Conservation (phyloP, 179 eudicot species). For the Silene coronaria region DNA sequence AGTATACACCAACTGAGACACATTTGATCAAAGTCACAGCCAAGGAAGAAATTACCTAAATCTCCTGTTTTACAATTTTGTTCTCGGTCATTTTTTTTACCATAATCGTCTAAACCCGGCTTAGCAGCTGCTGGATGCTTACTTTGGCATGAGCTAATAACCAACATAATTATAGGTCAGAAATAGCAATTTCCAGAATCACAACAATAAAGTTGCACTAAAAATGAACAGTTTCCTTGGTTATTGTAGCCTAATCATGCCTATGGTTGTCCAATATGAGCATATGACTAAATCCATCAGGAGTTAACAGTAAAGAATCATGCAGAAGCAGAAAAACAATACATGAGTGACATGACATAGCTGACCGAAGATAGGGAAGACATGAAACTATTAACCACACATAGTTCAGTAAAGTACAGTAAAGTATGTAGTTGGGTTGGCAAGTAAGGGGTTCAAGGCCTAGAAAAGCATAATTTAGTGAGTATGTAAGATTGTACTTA, state of each 20-base stretch:
- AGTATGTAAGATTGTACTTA: constrained; percentile 36
- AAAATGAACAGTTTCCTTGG: neutral
- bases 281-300: too few species aligned
- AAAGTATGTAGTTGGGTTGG: neutral
- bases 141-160: neutral
- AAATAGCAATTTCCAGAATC: neutral
- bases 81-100: neutral
- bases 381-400: neutral
- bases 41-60: neutral
- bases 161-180: neutral
- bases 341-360: too few species aligned
- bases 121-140: constrained; percentile 2
- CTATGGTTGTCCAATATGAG: neutral
- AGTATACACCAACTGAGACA: neutral
- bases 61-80: neutral
- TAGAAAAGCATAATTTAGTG: neutral
- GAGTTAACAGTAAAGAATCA: neutral
- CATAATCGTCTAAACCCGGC: neutral
- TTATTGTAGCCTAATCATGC: neutral
- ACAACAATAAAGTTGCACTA: neutral
- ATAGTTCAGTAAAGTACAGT: neutral
- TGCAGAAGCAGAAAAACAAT: neutral
- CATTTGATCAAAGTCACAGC: neutral
- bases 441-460: neutral
- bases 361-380: too few species aligned